Percentiles rank a stretch among this genome's conserved stretches.
These are phyloP conservation scores for Gossypium lobatum DNA, from an alignment of 441 rosid genomes.

Conservation along the genomic window DNA sequence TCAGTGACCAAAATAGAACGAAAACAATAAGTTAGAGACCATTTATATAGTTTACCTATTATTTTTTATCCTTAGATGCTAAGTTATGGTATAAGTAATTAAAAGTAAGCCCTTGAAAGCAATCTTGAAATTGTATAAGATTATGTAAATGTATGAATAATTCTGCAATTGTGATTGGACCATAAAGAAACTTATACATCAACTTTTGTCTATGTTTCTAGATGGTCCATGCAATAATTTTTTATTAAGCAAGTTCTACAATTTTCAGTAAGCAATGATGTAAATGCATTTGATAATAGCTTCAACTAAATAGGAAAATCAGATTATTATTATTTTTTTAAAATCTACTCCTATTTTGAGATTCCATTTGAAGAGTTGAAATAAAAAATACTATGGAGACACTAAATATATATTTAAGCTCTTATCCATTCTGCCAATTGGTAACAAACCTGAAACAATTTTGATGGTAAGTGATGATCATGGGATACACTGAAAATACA, in stretches of 20 bases:
- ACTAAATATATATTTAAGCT: not conserved
- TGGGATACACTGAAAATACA: not conserved
- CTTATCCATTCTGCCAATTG: not conserved
- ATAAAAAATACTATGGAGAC: no score
- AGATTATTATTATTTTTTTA: not conserved
- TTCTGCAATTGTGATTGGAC: not conserved
- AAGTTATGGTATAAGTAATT: no score
- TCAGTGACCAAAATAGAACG: no score
- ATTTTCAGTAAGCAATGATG: not conserved
- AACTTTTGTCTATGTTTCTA: no score
- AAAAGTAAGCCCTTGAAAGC: not conserved
- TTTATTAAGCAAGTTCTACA: not conserved
- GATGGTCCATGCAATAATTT: not conserved
- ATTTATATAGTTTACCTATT: no score
- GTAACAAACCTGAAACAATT: not conserved
- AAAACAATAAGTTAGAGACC: no score
- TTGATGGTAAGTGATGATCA: not conserved
- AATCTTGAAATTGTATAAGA: not conserved
- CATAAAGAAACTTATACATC: not conserved
- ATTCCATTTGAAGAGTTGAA: not conserved
- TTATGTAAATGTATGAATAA: not conserved
- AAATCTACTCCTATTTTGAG: not conserved
- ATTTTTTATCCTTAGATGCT: no score
- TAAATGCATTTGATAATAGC: not conserved
- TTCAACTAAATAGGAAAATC: not conserved